Base-by-base conservation (phyloP, 176 grass and related monocot species). In the Chrysopogon serrulatus region DNA sequence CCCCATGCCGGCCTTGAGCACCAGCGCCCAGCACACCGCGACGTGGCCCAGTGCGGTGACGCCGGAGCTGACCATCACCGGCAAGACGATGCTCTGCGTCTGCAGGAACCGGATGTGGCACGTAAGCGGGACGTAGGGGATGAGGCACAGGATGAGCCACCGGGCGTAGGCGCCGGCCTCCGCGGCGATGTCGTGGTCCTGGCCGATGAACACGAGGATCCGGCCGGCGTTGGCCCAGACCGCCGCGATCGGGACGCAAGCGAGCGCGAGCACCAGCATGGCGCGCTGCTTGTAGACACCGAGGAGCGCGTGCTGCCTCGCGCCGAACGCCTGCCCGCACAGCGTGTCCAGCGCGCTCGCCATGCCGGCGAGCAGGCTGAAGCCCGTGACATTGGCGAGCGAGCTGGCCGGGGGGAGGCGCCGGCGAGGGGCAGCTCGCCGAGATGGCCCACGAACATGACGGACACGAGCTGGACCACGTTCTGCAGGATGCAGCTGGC, bases 131-230 rank as follows among this genome's bases (percentile, higher is more conserved):
- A 87, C 90, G 84, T 89, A 92, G 1, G 82, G 86, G 51, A 85
- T 74, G 42, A 97, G 92, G 18, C 83, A 74, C 54, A 90, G 95
- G 42, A 92, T 82, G 64, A 87, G 68, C 95, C 92, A 94, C 24
- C 65, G 65, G 23, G 92, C 78, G 65, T 92, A 97, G 6, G 67
- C 75, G 28, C 95, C 95, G 61, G 95, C 92, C 74, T 83, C 90
- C 4, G 64, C 80, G 9, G 95, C 91, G 60, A 96, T 96, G 16
- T 39, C 88, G 0, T 4, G 14, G 30, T 90, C 88, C 87, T 96
- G 91, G 42, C 91, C 91, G 26, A 90, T 48, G 26, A 87, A 3
- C 5, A 88, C 1, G 44, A 74, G 71, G 43, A 74, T 48, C 44
- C 4, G 17, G 16, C 43, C 71, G 43, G 71, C 18, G 27, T 49